A percentile compares a stretch with the other conserved stretches of the same genome.
Evolutionary conservation across 768 basidiomycete genomes (phyloP).

Genomic region (Leucosporidium scottii): DNA sequence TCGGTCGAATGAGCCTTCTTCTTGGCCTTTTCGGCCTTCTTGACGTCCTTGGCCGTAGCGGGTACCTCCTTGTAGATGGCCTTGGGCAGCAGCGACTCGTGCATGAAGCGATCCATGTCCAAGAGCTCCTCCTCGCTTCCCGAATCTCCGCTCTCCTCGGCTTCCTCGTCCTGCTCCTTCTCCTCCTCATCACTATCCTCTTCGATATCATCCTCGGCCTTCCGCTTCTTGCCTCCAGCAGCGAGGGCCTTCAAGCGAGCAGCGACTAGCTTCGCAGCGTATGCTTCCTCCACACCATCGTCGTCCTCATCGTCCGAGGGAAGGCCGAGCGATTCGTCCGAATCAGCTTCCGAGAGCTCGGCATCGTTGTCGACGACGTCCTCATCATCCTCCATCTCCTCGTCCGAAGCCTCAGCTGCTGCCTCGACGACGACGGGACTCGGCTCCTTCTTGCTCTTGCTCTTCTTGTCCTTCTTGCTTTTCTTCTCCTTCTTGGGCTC

Average conservation of each 20-base stretch:
- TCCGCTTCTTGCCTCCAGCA: slow-evolving; percentile 33
- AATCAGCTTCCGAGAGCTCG: slow-evolving; percentile 20
- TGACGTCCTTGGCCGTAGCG: slow-evolving; percentile 34
- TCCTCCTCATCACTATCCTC: slow-evolving; percentile 18
- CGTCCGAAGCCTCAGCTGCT: neutral
- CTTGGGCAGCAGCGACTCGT: slow-evolving; percentile 9
- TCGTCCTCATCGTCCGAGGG: slow-evolving; percentile 18
- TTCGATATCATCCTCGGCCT: neutral
- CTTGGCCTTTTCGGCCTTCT: slow-evolving; percentile 34
- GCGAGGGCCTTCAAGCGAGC: slow-evolving; percentile 24
- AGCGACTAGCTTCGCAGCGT: slow-evolving; percentile 20
- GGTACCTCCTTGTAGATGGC: slow-evolving; percentile 1
- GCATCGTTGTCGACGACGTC: slow-evolving; percentile 14
- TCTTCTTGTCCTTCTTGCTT: slow-evolving; percentile 9
- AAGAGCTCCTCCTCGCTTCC: slow-evolving; percentile 39
- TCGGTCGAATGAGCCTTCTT: slow-evolving; percentile 46
- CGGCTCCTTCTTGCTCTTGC: neutral
- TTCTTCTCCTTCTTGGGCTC: neutral
- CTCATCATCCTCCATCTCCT: slow-evolving; percentile 1
- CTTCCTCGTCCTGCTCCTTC: slow-evolving; percentile 25
- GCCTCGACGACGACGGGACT: slow-evolving; percentile 3
- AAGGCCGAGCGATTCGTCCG: slow-evolving; percentile 22
- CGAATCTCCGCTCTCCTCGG: slow-evolving; percentile 39
- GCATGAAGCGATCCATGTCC: slow-evolving; percentile 28
- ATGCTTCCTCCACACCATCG: slow-evolving; percentile 32